A percentile compares a stretch with the other conserved stretches of the same genome.
These are phyloP conservation scores for Hericium erinaceus DNA, from an alignment of 768 basidiomycete species.

Conservation along the genomic window DNA sequence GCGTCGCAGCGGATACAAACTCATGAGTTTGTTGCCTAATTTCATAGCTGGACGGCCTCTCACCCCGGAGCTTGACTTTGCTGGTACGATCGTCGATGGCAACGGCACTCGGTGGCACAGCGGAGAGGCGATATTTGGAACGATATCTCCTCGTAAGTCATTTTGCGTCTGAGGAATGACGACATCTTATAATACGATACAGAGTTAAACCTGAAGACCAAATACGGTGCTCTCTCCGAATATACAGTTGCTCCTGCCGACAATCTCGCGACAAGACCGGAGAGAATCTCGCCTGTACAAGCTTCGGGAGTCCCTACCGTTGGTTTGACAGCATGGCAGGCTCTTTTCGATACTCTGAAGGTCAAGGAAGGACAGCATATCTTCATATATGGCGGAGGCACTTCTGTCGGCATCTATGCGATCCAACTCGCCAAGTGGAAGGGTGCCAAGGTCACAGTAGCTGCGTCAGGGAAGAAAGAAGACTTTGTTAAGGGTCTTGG, in stretches of 20 bases:
- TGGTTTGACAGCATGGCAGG: slow-evolving; percentile 49
- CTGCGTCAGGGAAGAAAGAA: slow-evolving; percentile 52
- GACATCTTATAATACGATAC: neutral
- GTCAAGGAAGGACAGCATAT: slow-evolving; percentile 43
- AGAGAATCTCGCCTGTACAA: slow-evolving; percentile 40
- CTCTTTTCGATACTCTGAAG: slow-evolving; percentile 36
- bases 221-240: slow-evolving; percentile 47
- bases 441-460: slow-evolving; percentile 48
- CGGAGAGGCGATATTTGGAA: slow-evolving; percentile 62
- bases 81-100: slow-evolving; percentile 50
- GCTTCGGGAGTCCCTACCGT: slow-evolving; percentile 54
- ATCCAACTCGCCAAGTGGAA: slow-evolving; percentile 64
- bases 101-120: slow-evolving; percentile 41
- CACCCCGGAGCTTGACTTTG: slow-evolving; percentile 51
- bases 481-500: slow-evolving; percentile 48
- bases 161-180: neutral
- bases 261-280: slow-evolving; percentile 35
- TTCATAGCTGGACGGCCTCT: slow-evolving; percentile 39
- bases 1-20: slow-evolving; percentile 44
- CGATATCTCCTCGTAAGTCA: slow-evolving; percentile 29
- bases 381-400: slow-evolving; percentile 65
- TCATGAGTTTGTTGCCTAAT: slow-evolving; percentile 40
- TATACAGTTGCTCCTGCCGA: slow-evolving; percentile 39
- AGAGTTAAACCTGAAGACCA: neutral
- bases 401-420: slow-evolving; percentile 55